Evolutionary conservation across 257 asterid genomes (phyloP).

Genomic region (Scutellaria minor): DNA sequence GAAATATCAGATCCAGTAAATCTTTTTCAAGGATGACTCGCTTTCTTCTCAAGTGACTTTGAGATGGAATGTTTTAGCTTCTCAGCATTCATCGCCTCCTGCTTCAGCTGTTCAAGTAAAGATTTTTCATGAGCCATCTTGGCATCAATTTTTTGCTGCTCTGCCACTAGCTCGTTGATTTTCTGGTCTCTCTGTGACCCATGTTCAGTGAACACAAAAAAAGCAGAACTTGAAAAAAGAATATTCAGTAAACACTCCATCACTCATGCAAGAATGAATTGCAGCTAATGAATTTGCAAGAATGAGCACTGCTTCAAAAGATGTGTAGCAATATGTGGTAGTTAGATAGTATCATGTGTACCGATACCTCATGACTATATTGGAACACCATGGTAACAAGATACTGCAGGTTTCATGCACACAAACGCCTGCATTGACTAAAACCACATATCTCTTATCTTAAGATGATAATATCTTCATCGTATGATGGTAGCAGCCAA

Average conservation of each 20-base stretch:
- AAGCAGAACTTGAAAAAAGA: conserved; percentile 30
- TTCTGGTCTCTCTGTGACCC: conserved; percentile 83
- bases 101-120: conserved; percentile 80
- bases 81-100: conserved; percentile 72
- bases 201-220: conserved; percentile 65
- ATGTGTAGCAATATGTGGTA: neutral
- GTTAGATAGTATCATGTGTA: neutral
- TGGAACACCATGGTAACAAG: neutral
- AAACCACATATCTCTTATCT: conserved; percentile 13
- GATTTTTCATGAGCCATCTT: conserved; percentile 79
- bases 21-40: conserved; percentile 35
- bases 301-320: conserved; percentile 9
- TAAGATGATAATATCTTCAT: conserved; percentile 19
- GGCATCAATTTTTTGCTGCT: conserved; percentile 75
- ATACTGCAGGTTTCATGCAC: conserved; percentile 20
- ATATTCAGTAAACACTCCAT: neutral
- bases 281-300: neutral
- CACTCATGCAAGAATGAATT: conserved; percentile 21
- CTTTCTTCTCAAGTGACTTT: conserved; percentile 90
- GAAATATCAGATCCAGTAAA: conserved; percentile 17
- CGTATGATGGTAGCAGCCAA: conserved; percentile 22
- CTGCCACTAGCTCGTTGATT: conserved; percentile 89
- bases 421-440: neutral
- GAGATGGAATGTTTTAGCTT: conserved; percentile 79
- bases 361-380: neutral